Evolutionary conservation across 345 rosid species (phyloP).

Genomic region (Eucalyptus coolabah): DNA sequence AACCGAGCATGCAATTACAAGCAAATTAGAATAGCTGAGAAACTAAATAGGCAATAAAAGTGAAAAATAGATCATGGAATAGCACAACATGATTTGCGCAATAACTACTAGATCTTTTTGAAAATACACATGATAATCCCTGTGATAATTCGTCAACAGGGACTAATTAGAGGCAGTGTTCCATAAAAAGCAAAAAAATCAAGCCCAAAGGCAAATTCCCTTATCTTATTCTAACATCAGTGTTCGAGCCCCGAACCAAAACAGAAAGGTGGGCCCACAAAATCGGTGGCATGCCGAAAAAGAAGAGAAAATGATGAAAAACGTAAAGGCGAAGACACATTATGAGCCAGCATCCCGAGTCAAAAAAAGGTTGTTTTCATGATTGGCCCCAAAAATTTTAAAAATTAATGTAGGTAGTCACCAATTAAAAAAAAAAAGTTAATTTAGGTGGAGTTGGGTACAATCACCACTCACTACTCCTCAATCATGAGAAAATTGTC

Average conservation of each 20-base stretch:
- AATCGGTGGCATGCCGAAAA: background rate
- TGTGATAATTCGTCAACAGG: background rate
- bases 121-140: background rate
- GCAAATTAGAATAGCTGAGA: background rate
- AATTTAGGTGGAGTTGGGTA: background rate
- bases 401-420: background rate
- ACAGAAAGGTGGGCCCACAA: background rate
- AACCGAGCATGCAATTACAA: background rate
- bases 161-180: background rate
- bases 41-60: too few species aligned
- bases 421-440: background rate
- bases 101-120: background rate
- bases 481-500: background rate
- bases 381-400: background rate
- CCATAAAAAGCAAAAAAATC: background rate
- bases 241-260: background rate
- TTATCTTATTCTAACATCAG: background rate
- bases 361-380: background rate
- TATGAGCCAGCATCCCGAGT: background rate
- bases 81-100: background rate
- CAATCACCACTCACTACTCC: background rate
- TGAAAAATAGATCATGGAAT: background rate
- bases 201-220: background rate
- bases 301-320: background rate
- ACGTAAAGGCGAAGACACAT: background rate